Percentiles rank a stretch among this genome's conserved stretches.
Evolutionary conservation across 768 basidiomycete genomes (phyloP).

Genomic region (Cystobasidium ongulense): DNA sequence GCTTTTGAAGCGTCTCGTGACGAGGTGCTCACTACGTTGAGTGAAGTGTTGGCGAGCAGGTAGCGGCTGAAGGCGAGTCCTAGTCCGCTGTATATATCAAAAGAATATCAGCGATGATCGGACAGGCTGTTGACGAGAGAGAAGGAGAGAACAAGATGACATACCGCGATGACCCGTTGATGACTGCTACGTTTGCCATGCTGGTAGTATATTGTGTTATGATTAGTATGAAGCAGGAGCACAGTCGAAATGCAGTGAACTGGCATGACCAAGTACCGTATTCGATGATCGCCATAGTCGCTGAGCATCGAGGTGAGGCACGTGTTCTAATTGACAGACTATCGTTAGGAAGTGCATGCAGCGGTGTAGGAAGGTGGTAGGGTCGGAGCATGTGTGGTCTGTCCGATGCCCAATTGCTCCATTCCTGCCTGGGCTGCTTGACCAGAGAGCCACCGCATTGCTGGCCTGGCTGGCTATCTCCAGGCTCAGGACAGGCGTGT

Average conservation of each 20-base stretch:
- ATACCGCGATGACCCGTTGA: background rate
- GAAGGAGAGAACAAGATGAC: background rate
- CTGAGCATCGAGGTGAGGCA: too few relatives aligned
- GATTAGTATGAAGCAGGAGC: background rate
- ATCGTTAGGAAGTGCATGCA: too few relatives aligned
- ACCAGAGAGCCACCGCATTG: too few relatives aligned
- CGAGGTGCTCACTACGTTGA: conserved; percentile 45
- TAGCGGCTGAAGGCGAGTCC: conserved; percentile 41
- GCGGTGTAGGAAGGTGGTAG: too few relatives aligned
- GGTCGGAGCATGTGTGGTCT: too few relatives aligned
- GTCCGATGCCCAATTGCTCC: too few relatives aligned
- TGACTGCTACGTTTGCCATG: background rate
- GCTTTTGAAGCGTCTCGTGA: conserved; percentile 43
- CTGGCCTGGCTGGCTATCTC: too few relatives aligned
- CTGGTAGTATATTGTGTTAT: background rate
- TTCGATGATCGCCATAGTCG: background rate
- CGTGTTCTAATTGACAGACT: too few relatives aligned
- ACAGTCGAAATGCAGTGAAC: background rate
- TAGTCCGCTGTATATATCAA: conserved; percentile 31
- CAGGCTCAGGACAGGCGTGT: too few relatives aligned
- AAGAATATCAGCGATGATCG: background rate
- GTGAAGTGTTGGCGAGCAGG: conserved; percentile 44
- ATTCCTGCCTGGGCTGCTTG: too few relatives aligned
- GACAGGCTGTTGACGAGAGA: background rate
- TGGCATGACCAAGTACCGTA: too few relatives aligned